Percentiles rank a stretch among this genome's conserved stretches.
phyloP scores from a whole-genome alignment of 345 rosid genomes.

The Sapria himalayana region DNA sequence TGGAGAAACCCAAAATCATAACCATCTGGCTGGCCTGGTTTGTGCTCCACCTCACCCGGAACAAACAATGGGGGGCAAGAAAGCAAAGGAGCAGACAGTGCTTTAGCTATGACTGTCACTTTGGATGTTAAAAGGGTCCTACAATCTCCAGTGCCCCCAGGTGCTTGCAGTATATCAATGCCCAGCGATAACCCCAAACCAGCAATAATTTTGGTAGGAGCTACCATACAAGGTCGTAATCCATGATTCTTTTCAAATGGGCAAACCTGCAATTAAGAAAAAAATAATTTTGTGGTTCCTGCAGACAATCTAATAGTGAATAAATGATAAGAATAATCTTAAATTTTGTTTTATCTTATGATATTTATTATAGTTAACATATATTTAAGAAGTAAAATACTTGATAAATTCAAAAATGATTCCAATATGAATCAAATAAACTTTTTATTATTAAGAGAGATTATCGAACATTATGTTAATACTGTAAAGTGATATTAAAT shows the following conservation, averaged over 20 bases:
- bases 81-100: slow-evolving; percentile 51
- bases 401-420: no score
- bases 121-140: slow-evolving; percentile 76
- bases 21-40: slow-evolving; percentile 55
- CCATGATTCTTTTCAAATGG: slow-evolving; percentile 59
- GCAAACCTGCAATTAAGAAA: slow-evolving; percentile 31
- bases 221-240: slow-evolving; percentile 90
- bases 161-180: slow-evolving; percentile 86
- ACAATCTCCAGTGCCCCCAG: slow-evolving; percentile 87
- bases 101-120: slow-evolving; percentile 54
- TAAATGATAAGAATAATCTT: no score
- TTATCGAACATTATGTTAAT: no score
- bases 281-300: neutral
- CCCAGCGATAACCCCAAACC: slow-evolving; percentile 84
- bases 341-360: no score
- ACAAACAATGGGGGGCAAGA: slow-evolving; percentile 51
- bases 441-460: no score
- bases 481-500: no score
- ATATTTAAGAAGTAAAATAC: no score
- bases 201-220: slow-evolving; percentile 93
- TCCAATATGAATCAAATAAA: no score
- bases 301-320: neutral
- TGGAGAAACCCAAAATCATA: slow-evolving; percentile 92
- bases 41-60: slow-evolving; percentile 68
- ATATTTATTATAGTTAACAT: neutral